Percentiles rank a stretch among this genome's conserved stretches.
Conservation (phyloP, 2,329 filamentous ascomycete genomes). For the Kalmusia sp. region DNA sequence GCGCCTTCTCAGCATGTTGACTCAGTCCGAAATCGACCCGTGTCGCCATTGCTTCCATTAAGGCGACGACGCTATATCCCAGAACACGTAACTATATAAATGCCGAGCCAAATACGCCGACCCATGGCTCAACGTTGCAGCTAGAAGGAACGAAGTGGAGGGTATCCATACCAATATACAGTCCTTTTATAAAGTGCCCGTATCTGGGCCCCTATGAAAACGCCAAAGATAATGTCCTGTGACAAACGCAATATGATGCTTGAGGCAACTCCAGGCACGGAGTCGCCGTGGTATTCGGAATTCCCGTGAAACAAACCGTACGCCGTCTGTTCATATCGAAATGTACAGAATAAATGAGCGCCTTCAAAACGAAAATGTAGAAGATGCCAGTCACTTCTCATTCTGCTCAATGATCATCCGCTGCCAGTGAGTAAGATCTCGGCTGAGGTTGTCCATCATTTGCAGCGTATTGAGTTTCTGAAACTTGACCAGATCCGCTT, state of each 20-base stretch:
- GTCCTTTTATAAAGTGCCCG: not conserved
- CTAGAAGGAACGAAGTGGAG: not conserved
- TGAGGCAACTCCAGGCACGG: not conserved
- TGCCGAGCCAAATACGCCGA: not conserved
- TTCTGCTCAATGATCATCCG: conserved; percentile 52
- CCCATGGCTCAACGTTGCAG: not conserved
- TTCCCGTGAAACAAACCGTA: not conserved
- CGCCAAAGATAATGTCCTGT: not conserved
- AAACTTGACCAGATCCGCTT: conserved; percentile 58
- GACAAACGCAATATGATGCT: not conserved
- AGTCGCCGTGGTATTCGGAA: not conserved
- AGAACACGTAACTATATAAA: too few relatives aligned
- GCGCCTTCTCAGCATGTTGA: too few relatives aligned
- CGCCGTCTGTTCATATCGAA: not conserved
- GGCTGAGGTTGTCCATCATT: conserved; percentile 88
- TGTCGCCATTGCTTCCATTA: too few relatives aligned
- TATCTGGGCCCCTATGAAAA: not conserved
- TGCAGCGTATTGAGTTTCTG: conserved; percentile 79
- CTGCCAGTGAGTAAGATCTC: conserved; percentile 85
- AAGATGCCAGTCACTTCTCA: conserved; percentile 29
- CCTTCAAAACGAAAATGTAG: not conserved
- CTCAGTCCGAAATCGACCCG: too few relatives aligned
- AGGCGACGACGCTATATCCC: too few relatives aligned
- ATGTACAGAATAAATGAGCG: not conserved
- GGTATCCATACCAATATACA: conserved; percentile 2